Conservation (phyloP, 164 flowering plant species). For the Aristolochia fimbriata region DNA sequence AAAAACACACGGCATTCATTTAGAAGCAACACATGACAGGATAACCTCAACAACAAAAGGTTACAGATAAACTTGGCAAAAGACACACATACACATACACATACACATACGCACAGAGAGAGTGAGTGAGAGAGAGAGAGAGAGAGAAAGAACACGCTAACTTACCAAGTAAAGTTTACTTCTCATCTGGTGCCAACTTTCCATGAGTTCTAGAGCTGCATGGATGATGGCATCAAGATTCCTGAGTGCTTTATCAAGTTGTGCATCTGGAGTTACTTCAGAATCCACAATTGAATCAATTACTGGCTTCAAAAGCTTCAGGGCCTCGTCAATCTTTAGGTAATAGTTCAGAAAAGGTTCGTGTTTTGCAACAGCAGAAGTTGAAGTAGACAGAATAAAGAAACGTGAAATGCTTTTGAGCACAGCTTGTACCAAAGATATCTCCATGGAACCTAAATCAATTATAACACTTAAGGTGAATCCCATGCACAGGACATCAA, state of each 20-base stretch:
- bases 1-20: not conserved
- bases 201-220: constrained; percentile 51
- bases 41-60: not conserved
- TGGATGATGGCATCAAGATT: constrained; percentile 43
- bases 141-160: not conserved
- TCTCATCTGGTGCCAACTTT: constrained; percentile 56
- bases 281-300: constrained; percentile 50
- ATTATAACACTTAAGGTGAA: no score
- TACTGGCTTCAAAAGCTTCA: constrained; percentile 57
- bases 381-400: constrained; percentile 32
- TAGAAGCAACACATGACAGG: no score
- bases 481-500: no score
- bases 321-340: constrained; percentile 48
- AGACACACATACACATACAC: no score
- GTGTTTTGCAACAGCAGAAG: constrained; percentile 28
- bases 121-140: not conserved
- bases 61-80: not conserved
- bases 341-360: constrained; percentile 54
- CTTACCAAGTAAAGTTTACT: constrained; percentile 85
- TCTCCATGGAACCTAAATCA: constrained; percentile 61
- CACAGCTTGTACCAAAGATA: constrained; percentile 53
- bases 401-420: constrained; percentile 47
- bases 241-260: constrained; percentile 36
- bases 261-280: constrained; percentile 42
- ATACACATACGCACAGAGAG: not conserved